Evolutionary conservation across 2,329 filamentous ascomycete genomes (phyloP).

Genomic region (Penicillium sp.): DNA sequence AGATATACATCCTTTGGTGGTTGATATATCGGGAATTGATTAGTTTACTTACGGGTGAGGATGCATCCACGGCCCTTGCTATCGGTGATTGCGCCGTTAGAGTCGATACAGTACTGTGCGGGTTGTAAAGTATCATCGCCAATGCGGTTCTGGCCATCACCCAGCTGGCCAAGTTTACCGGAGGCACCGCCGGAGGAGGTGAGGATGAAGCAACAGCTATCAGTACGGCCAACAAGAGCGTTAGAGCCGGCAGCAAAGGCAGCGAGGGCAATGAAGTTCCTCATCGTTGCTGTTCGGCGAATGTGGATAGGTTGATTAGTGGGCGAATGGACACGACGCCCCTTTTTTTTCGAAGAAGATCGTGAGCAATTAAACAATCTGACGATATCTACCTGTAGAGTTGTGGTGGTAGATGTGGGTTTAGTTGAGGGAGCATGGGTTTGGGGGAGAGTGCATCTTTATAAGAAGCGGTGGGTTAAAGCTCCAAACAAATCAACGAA

Average conservation of each 20-base stretch:
- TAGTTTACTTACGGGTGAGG: conserved; percentile 53
- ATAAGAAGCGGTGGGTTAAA: conserved; percentile 14
- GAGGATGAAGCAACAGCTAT: conserved; percentile 54
- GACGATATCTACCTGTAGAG: background rate
- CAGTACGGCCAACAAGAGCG: conserved; percentile 40
- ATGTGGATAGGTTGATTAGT: background rate
- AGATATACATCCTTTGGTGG: conserved; percentile 9
- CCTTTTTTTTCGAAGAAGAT: background rate
- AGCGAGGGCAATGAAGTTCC: conserved; percentile 37
- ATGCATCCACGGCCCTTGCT: conserved; percentile 59
- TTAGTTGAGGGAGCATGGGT: background rate
- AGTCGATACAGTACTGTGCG: conserved; percentile 56
- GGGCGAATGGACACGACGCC: conserved; percentile 11
- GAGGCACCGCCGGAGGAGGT: conserved; percentile 49
- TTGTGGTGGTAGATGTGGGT: background rate
- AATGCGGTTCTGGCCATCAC: conserved; percentile 61
- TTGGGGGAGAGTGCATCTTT: conserved; percentile 11
- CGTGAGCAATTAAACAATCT: background rate
- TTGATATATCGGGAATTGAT: background rate
- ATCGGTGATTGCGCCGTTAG: conserved; percentile 56
- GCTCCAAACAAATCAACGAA: conserved; percentile 3
- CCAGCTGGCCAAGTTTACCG: conserved; percentile 59
- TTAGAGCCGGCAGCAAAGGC: conserved; percentile 44
- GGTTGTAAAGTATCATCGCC: conserved; percentile 47
- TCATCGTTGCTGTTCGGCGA: conserved; percentile 31